Conservation (phyloP, 208 protist genomes). For the Leishmania tropica region DNA sequence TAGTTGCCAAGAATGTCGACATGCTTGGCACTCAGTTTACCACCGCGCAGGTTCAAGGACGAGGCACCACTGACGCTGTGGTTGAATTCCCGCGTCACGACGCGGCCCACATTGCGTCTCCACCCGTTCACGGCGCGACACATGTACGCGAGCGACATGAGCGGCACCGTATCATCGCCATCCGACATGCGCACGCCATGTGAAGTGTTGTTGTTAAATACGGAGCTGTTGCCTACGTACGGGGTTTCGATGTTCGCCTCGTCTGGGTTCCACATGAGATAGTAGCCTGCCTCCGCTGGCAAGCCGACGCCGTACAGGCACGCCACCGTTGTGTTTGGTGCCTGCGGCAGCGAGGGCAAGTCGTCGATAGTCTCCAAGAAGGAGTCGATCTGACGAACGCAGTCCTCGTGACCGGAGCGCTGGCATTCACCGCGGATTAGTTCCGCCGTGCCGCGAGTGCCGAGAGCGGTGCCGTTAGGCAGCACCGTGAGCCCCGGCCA, state of each 20-base stretch:
- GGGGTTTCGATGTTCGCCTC: slow-evolving; percentile 4
- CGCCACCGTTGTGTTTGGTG: slow-evolving; percentile 81
- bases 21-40: slow-evolving; percentile 71
- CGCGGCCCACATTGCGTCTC: slow-evolving; percentile 71
- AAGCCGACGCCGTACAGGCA: slow-evolving; percentile 92
- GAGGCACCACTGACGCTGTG: slow-evolving; percentile 39
- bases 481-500: slow-evolving; percentile 51
- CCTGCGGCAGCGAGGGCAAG: slow-evolving; percentile 75
- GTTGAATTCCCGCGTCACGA: slow-evolving; percentile 84
- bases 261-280: slow-evolving; percentile 30
- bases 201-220: slow-evolving; percentile 20
- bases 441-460: slow-evolving; percentile 30
- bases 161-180: slow-evolving; percentile 92
- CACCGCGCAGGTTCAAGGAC: slow-evolving; percentile 64
- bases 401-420: slow-evolving; percentile 55
- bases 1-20: slow-evolving; percentile 92
- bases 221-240: slow-evolving; percentile 35
- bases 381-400: slow-evolving; percentile 36
- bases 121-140: slow-evolving; percentile 89
- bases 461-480: slow-evolving; percentile 59
- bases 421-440: slow-evolving; percentile 48
- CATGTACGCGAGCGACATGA: slow-evolving; percentile 91
- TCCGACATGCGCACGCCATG: slow-evolving; percentile 76
- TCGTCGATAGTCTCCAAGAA: slow-evolving; percentile 39
- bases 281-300: slow-evolving; percentile 82